Evolutionary conservation across 2,329 filamentous ascomycete species (phyloP).

Genomic region (Beauveria australis): DNA sequence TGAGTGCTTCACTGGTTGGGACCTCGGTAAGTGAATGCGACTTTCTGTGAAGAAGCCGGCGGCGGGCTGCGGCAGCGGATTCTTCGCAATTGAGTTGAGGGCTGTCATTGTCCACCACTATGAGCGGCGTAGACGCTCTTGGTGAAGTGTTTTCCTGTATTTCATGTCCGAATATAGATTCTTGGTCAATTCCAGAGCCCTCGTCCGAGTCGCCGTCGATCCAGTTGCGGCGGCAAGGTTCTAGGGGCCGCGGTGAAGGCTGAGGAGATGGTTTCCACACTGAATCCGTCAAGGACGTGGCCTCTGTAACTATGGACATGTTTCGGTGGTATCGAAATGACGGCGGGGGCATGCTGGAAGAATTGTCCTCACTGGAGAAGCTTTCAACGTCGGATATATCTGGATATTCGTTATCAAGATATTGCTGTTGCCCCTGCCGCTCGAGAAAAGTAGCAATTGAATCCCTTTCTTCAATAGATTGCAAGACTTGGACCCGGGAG

Average conservation of each 20-base stretch:
- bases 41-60: constrained; percentile 15
- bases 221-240: constrained; percentile 26
- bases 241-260: constrained; percentile 13
- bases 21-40: constrained; percentile 18
- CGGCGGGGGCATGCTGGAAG: constrained; percentile 24
- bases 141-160: constrained; percentile 19
- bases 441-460: constrained; percentile 28
- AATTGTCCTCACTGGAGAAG: constrained; percentile 22
- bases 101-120: constrained; percentile 9
- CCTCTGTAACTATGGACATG: constrained; percentile 27
- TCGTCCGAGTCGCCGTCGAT: constrained; percentile 29
- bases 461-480: constrained; percentile 28
- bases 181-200: constrained; percentile 17
- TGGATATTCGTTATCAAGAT: constrained; percentile 10
- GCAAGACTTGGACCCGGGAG: constrained; percentile 23
- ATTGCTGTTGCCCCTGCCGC: constrained; percentile 13
- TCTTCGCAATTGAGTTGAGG: neutral
- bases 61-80: neutral
- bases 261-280: constrained; percentile 22
- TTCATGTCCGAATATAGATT: constrained; percentile 7
- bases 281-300: constrained; percentile 28
- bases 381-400: constrained; percentile 28
- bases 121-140: constrained; percentile 21
- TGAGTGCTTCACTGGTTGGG: neutral
- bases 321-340: constrained; percentile 24